Evolutionary conservation across 2,329 filamentous ascomycete species (phyloP).

Genomic region (Lojkania enalia): DNA sequence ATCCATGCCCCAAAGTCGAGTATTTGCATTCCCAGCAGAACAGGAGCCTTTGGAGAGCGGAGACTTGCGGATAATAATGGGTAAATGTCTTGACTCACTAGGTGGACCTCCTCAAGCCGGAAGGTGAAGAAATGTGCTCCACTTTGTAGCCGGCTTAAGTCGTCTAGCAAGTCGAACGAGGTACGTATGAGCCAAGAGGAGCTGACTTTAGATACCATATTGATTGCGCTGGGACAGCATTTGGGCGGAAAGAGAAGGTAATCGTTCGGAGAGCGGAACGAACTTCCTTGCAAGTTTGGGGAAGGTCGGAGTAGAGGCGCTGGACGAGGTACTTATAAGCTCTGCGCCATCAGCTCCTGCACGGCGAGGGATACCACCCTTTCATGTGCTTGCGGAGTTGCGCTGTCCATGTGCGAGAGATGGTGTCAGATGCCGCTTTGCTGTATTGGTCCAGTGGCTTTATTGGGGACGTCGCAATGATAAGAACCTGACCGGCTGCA

Average conservation of each 20-base stretch:
- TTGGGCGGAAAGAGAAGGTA: too few relatives aligned
- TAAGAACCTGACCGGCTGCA: slow-evolving; percentile 21
- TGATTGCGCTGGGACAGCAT: too few relatives aligned
- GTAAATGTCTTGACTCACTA: neutral
- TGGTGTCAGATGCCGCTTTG: slow-evolving; percentile 17
- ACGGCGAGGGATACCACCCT: slow-evolving; percentile 9
- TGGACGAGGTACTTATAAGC: slow-evolving; percentile 14
- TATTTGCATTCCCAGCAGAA: too few relatives aligned
- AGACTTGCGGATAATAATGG: neutral
- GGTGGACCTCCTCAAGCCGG: neutral
- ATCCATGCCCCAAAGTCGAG: too few relatives aligned
- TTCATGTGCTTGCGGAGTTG: slow-evolving; percentile 7
- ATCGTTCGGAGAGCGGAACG: too few relatives aligned
- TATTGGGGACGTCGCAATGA: slow-evolving; percentile 16
- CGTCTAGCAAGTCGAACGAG: too few relatives aligned
- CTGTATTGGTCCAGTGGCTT: slow-evolving; percentile 12
- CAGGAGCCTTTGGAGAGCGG: too few relatives aligned
- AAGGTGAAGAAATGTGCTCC: neutral
- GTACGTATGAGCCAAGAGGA: too few relatives aligned
- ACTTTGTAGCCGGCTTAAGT: neutral
- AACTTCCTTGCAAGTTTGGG: too few relatives aligned
- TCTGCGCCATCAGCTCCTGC: neutral
- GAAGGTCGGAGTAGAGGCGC: neutral
- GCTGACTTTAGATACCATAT: too few relatives aligned
- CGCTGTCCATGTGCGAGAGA: slow-evolving; percentile 14